Percentiles rank a stretch among this genome's conserved stretches.
These are phyloP conservation scores for Dendrothele bispora DNA, from an alignment of 768 basidiomycete genomes.

Conservation along the genomic window DNA sequence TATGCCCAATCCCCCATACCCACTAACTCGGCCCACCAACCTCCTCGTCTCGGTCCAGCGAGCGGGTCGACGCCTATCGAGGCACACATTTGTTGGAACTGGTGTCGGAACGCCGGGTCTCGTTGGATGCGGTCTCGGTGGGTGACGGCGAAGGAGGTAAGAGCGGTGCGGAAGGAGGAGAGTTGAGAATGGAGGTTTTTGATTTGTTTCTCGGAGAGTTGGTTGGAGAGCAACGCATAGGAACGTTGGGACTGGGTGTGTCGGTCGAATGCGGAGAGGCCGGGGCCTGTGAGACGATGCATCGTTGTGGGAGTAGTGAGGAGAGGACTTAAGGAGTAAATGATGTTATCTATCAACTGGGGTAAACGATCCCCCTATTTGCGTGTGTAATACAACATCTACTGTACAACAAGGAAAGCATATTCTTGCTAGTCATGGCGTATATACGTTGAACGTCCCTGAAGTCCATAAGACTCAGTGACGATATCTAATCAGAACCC, in stretches of 20 bases:
- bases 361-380: too few species aligned
- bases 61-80: conserved; percentile 95
- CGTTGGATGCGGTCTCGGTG: conserved; percentile 83
- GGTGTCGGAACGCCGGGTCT: conserved; percentile 86
- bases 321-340: background rate
- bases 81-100: conserved; percentile 95
- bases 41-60: conserved; percentile 79
- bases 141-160: conserved; percentile 75
- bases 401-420: too few species aligned
- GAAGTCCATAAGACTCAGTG: too few species aligned
- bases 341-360: too few species aligned
- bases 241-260: conserved; percentile 80
- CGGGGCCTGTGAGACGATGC: conserved; percentile 79
- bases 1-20: conserved; percentile 94
- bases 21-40: conserved; percentile 86
- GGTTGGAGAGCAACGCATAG: conserved; percentile 78
- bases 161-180: conserved; percentile 77
- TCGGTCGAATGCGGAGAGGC: conserved; percentile 87
- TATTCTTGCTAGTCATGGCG: too few species aligned
- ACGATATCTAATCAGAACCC: too few species aligned
- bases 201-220: conserved; percentile 76
- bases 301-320: conserved; percentile 30
- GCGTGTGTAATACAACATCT: too few species aligned
- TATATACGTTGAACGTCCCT: too few species aligned
- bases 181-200: conserved; percentile 80